A percentile compares a stretch with the other conserved stretches of the same genome.
These are phyloP conservation scores for Pichia sp. DNA, from an alignment of 1,139 yeast species.

Conservation along the genomic window DNA sequence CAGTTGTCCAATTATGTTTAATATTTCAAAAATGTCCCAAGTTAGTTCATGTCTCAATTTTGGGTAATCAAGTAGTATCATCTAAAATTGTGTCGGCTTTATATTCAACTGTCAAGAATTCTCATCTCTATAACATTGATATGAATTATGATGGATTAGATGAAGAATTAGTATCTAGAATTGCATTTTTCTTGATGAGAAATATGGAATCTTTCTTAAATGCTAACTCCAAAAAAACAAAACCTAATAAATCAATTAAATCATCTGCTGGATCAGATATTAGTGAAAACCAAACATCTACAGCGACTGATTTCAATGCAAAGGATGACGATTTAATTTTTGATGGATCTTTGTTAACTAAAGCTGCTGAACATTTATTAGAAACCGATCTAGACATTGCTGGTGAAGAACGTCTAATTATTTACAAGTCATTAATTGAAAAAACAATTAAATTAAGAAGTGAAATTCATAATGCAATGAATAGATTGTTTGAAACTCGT, in stretches of 20 bases:
- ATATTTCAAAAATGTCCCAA: slow-evolving; percentile 62
- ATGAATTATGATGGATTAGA: slow-evolving; percentile 67
- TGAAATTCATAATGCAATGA: slow-evolving; percentile 57
- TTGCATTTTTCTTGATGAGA: slow-evolving; percentile 75
- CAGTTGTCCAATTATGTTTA: slow-evolving; percentile 61
- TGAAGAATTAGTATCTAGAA: slow-evolving; percentile 66
- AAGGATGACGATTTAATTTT: slow-evolving; percentile 41
- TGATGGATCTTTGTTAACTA: slow-evolving; percentile 54
- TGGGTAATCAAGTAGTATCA: slow-evolving; percentile 55
- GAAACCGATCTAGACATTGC: slow-evolving; percentile 20
- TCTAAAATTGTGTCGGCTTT: slow-evolving; percentile 59
- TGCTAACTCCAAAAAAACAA: slow-evolving; percentile 1
- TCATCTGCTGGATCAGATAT: slow-evolving; percentile 6
- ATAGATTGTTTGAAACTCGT: slow-evolving; percentile 53
- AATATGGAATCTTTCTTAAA: slow-evolving; percentile 65
- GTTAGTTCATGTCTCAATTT: slow-evolving; percentile 70
- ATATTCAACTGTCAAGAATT: slow-evolving; percentile 66
- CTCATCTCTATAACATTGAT: slow-evolving; percentile 69
- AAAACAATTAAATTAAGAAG: slow-evolving; percentile 47
- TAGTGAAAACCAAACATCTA: slow-evolving; percentile 1
- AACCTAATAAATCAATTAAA: neutral
- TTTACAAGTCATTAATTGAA: slow-evolving; percentile 41
- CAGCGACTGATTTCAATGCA: slow-evolving; percentile 3
- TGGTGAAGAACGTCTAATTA: slow-evolving; percentile 31
- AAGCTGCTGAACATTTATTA: slow-evolving; percentile 58